Evolutionary conservation across 1,284 basidiomycete genomes (phyloP).

Genomic region (Ceratorhiza oryzae-sativae): DNA sequence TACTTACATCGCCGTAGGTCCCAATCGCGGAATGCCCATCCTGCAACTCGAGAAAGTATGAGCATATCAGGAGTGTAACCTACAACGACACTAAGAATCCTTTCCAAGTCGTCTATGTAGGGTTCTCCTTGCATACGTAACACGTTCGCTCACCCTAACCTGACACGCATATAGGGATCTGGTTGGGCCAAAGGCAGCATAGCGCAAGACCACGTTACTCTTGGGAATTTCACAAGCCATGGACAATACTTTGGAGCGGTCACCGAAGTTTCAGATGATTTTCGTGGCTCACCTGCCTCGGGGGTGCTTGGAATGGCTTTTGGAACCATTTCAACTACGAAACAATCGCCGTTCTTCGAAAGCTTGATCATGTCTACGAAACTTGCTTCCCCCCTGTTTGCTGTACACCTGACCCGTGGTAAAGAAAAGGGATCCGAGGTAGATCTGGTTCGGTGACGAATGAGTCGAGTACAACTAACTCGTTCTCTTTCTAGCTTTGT

Average conservation of each 20-base stretch:
- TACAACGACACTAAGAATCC: slow-evolving; percentile 36
- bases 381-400: slow-evolving; percentile 61
- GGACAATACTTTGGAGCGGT: slow-evolving; percentile 45
- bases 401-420: slow-evolving; percentile 61
- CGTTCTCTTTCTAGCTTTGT: slow-evolving; percentile 7
- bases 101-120: slow-evolving; percentile 42
- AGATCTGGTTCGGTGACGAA: too few species aligned
- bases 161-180: slow-evolving; percentile 39
- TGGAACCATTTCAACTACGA: slow-evolving; percentile 49
- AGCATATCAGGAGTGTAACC: slow-evolving; percentile 27
- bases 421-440: slow-evolving; percentile 60
- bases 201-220: slow-evolving; percentile 42
- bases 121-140: neutral
- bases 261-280: slow-evolving; percentile 54
- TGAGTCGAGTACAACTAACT: neutral
- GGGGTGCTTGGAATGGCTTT: slow-evolving; percentile 45
- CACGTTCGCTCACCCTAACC: neutral
- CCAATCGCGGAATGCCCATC: slow-evolving; percentile 29
- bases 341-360: slow-evolving; percentile 65
- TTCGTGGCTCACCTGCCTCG: slow-evolving; percentile 37
- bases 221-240: slow-evolving; percentile 37
- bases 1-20: slow-evolving; percentile 9
- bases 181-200: slow-evolving; percentile 43
- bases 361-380: slow-evolving; percentile 59
- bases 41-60: slow-evolving; percentile 34